A percentile compares a stretch with the other conserved stretches of the same genome.
Evolutionary conservation across 2,329 filamentous ascomycete species (phyloP).

Genomic region (Knufia petricola): DNA sequence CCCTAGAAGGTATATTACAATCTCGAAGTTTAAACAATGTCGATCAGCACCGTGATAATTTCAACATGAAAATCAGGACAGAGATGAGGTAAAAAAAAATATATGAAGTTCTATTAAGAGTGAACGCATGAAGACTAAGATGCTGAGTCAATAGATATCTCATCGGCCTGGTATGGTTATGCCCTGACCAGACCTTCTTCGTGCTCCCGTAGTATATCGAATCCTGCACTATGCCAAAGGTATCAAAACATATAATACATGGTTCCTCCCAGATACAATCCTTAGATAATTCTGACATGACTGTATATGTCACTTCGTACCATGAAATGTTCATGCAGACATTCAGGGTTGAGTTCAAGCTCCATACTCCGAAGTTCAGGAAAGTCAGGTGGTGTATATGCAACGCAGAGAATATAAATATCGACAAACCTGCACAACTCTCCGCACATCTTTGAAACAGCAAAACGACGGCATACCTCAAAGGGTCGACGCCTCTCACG

Average conservation of each 20-base stretch:
- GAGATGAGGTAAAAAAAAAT: too few relatives aligned
- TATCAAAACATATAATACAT: slow-evolving; percentile 9
- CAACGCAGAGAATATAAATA: neutral
- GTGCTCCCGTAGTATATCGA: slow-evolving; percentile 3
- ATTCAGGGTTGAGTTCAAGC: neutral
- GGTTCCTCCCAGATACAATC: neutral
- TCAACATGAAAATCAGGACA: too few relatives aligned
- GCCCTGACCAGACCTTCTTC: neutral
- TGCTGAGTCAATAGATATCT: neutral
- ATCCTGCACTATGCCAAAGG: neutral
- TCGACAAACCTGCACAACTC: neutral
- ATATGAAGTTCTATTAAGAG: slow-evolving; percentile 1
- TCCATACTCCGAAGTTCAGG: neutral
- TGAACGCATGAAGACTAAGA: neutral
- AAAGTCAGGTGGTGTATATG: neutral
- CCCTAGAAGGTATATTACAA: neutral
- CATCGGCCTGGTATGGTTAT: neutral
- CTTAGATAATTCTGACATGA: neutral
- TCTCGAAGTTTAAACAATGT: too few relatives aligned
- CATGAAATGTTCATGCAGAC: neutral
- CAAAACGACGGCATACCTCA: too few relatives aligned
- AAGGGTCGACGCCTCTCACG: too few relatives aligned
- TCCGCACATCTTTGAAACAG: too few relatives aligned
- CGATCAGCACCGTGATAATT: too few relatives aligned
- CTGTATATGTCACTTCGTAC: neutral